Base-by-base conservation (phyloP, 345 rosid genomes). In the Abelmoschus esculentus region DNA sequence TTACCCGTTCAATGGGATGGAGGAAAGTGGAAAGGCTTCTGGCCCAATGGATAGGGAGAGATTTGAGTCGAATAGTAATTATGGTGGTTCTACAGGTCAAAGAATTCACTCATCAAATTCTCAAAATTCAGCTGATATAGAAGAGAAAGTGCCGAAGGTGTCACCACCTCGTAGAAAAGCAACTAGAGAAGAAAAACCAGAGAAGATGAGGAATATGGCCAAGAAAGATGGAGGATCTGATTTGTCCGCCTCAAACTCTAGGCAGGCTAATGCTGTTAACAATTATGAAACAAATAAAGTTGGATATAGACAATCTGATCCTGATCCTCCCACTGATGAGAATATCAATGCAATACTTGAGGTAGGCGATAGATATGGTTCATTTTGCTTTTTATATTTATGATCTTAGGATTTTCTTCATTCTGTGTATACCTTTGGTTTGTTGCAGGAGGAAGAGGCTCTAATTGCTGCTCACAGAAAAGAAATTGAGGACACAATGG, bases 401-500 rank as follows among this genome's bases (percentile, higher is more conserved):
- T 32, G 19, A 12, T 64, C 54, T 65, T 9, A 1, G 29, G 71
- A 14, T 57, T 64, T 74, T 64, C 66, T 46, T 29, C 44, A 46
- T 22, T 61, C 10, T 47, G 44, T 70, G 54, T 38, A 19, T 71
- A 61, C 56, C 11, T 73, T 67, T 57, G 9, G 53, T 50, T 57
- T 69, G 7, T 71, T 73, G 42, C 78, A 93, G 97, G 99, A 95
- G 77, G 99, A 95, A 84, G 97, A 88, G 79, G 96, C 96, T 38
- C 81, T 95, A 72, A 87, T 95, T 38, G 87, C 90, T 10, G 96
- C 96, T 29, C 99, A 95, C 70, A 86, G 99, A 76, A 91, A 95
- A 85, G 97, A 95, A 82, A 95, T 91, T 15, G 99, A 95, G 84
- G 96, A 95, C 72, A 91, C 97, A 11, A 95, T 95, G 97, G 97